phyloP scores from a whole-genome alignment of 345 rosid genomes.

The Triadica sebifera region DNA sequence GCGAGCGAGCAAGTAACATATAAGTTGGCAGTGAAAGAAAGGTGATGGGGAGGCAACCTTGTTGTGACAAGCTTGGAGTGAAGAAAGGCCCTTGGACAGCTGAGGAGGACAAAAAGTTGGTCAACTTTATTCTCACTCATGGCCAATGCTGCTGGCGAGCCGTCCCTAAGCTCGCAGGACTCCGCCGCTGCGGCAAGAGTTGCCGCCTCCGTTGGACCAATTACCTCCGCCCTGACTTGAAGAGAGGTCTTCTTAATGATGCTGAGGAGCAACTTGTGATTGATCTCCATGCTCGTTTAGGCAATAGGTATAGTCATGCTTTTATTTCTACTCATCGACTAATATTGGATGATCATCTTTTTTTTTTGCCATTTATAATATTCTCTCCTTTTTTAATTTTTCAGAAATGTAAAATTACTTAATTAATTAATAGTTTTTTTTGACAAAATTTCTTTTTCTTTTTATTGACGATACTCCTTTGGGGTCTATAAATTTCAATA shows the following conservation, averaged over 20 bases:
- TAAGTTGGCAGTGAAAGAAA: neutral
- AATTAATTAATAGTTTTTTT: no score
- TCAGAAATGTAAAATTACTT: no score
- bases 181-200: conserved; percentile 75
- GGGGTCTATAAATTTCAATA: no score
- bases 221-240: conserved; percentile 74
- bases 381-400: no score
- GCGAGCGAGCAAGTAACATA: conserved; percentile 12
- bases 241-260: conserved; percentile 63
- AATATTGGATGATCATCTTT: neutral
- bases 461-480: no score
- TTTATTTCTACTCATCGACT: no score
- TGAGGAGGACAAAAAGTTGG: conserved; percentile 64
- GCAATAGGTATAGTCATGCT: conserved; percentile 49
- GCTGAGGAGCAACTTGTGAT: conserved; percentile 59
- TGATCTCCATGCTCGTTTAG: conserved; percentile 69
- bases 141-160: conserved; percentile 83
- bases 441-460: no score
- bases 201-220: conserved; percentile 91
- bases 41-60: conserved; percentile 62
- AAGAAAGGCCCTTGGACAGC: conserved; percentile 82
- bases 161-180: conserved; percentile 67
- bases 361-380: no score
- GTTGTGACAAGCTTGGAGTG: conserved; percentile 64
- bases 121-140: conserved; percentile 51